These are phyloP conservation scores for Ophiocordyceps robertsii DNA, from an alignment of 2,329 filamentous ascomycete species.

Conservation along the genomic window DNA sequence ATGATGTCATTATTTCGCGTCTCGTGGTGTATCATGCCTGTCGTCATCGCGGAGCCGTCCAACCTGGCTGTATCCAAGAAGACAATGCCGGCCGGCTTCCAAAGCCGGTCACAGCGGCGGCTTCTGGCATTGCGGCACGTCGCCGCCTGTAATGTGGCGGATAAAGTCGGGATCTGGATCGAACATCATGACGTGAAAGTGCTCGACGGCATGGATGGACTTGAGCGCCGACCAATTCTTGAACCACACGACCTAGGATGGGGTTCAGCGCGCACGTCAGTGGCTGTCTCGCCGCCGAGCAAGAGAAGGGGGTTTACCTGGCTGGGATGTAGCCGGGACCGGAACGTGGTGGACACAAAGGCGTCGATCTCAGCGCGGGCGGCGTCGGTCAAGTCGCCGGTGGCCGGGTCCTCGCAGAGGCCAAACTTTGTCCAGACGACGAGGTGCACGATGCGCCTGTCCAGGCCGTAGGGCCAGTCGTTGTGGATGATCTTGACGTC, in stretches of 20 bases:
- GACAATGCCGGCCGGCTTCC: no score
- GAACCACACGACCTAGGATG: slow-evolving; percentile 28
- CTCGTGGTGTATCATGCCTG: no score
- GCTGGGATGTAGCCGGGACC: slow-evolving; percentile 32
- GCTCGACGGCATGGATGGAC: slow-evolving; percentile 75
- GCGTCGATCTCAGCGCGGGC: slow-evolving; percentile 52
- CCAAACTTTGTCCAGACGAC: slow-evolving; percentile 90
- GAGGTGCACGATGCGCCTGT: slow-evolving; percentile 64
- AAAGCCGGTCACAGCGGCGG: slow-evolving; percentile 3
- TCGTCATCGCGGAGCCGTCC: no score
- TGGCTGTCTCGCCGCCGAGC: background rate
- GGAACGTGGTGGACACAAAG: slow-evolving; percentile 58
- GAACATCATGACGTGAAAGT: slow-evolving; percentile 89
- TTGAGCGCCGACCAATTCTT: slow-evolving; percentile 79
- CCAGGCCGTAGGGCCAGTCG: slow-evolving; percentile 89
- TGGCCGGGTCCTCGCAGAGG: slow-evolving; percentile 52
- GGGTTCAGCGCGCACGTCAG: background rate
- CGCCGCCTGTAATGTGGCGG: slow-evolving; percentile 55
- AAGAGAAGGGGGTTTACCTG: slow-evolving; percentile 29
- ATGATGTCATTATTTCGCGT: no score
- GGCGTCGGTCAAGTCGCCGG: slow-evolving; percentile 52
- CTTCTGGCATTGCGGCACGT: slow-evolving; percentile 50
- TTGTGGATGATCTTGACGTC: slow-evolving; percentile 71
- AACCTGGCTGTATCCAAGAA: no score
- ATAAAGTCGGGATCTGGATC: slow-evolving; percentile 60